These are phyloP conservation scores for Suillus tomentosus DNA, from an alignment of 768 basidiomycete genomes.

Conservation along the genomic window DNA sequence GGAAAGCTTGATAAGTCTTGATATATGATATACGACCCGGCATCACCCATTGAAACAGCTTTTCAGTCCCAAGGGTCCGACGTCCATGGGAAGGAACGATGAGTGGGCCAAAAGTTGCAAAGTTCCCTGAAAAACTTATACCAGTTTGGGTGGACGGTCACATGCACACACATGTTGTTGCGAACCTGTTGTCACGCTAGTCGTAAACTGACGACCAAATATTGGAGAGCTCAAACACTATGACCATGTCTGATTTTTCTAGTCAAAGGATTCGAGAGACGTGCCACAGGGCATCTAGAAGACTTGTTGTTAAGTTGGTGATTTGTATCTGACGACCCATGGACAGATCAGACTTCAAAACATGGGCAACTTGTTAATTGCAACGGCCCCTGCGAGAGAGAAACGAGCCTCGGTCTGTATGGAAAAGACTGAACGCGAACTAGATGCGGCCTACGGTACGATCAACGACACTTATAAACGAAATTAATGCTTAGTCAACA, in stretches of 20 bases:
- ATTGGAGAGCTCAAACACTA: background rate
- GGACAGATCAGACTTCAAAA: background rate
- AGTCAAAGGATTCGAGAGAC: background rate
- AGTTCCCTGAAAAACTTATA: background rate
- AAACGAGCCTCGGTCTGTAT: background rate
- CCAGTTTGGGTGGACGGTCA: background rate
- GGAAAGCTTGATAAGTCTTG: background rate
- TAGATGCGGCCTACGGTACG: too few relatives aligned
- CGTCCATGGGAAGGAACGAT: background rate
- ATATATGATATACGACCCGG: background rate
- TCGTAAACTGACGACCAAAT: background rate
- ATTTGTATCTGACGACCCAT: background rate
- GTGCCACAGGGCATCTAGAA: background rate
- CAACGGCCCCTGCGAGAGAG: background rate
- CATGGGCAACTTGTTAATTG: background rate
- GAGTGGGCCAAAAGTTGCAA: background rate
- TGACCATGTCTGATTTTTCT: background rate
- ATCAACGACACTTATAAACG: too few relatives aligned
- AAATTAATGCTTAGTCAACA: background rate
- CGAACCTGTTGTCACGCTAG: background rate
- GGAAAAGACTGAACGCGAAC: too few relatives aligned
- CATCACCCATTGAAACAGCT: background rate
- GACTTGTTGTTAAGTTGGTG: background rate
- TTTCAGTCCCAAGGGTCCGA: background rate
- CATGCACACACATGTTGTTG: background rate